Evolutionary conservation across 129 eudicot species (phyloP), one percentile per base, ranked within the genome.

Genomic region (Arctium minus): DNA sequence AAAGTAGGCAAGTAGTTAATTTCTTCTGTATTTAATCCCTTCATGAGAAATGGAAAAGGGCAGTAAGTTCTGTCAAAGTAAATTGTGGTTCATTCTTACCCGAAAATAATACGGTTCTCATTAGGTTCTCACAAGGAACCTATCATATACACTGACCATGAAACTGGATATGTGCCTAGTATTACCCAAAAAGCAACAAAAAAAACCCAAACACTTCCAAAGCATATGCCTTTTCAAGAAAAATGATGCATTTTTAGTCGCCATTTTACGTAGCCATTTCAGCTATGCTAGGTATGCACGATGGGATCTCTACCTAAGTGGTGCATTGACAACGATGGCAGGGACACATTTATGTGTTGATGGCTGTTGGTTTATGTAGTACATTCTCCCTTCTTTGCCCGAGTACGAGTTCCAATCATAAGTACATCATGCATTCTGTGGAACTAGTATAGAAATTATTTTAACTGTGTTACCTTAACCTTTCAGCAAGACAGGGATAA

Each of bases 401-500:
- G 31, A 82, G 8, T 31, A 77, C 50, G 73, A 17, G 6, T 22
- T 71, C 11, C 32, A 10, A 6, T 67, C 79, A 37, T 68, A 44
- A 73, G 12, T 53, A 62, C 17, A 42, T 73, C 72, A 44, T 11
- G 7, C 80, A 40, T 50, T 69, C 18, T 70, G 4, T 36, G 29
- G 37, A 40, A 9, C 3, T 48, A 10, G 15, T 72, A 53, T 68
- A 81, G 32, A 32, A 64, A 46, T 18, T 56, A 73, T 79, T 50
- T 6, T 82, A 37, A 75, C 15, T 44, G 74, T 75, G 68, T 73
- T 81, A 71, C 30, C 62, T 71, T 68, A 48, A 30, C 86, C 62
- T 85, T 76, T 84, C 95, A 96, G 99, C 95, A 89, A 89, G 99
- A 96, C 86, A 85, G 92, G 79, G 99, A 96, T 85, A 96, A 93